Percentiles rank a stretch among this genome's conserved stretches.
Evolutionary conservation across 192 early-diverging fungal species (phyloP).

Genomic region (Linnemannia schmuckeri): DNA sequence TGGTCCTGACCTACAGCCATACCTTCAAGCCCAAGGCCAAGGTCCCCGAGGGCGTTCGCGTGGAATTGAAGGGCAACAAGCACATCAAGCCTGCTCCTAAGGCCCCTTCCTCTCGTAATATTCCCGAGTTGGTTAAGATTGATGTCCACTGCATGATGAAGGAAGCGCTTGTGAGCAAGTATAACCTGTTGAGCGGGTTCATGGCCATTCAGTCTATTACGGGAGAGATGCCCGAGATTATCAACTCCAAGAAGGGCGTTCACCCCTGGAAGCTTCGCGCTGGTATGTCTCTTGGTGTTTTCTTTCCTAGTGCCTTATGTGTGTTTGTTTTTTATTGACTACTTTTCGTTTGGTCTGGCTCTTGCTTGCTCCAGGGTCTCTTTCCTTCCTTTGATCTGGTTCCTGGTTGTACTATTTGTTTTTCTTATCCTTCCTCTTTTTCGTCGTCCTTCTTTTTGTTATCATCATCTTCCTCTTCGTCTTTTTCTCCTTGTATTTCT

Average conservation of each 20-base stretch:
- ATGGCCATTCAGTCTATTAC: conserved; percentile 94
- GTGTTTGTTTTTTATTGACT: not conserved
- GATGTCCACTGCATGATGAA: conserved; percentile 90
- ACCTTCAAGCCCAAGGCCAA: conserved; percentile 51
- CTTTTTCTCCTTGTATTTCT: too few relatives aligned
- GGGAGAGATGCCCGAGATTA: conserved; percentile 81
- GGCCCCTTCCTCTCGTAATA: conserved; percentile 65
- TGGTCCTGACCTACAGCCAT: conserved; percentile 69
- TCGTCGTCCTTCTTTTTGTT: too few relatives aligned
- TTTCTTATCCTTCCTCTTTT: too few relatives aligned
- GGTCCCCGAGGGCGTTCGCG: conserved; percentile 47
- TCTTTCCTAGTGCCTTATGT: not conserved
- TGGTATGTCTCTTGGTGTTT: conserved; percentile 39
- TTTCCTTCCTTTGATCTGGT: not conserved
- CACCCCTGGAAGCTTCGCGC: conserved; percentile 90
- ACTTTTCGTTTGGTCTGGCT: not conserved
- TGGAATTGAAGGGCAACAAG: conserved; percentile 60
- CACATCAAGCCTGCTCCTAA: conserved; percentile 69
- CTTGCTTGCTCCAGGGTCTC: not conserved
- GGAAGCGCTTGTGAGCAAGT: conserved; percentile 90
- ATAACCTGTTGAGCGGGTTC: conserved; percentile 87
- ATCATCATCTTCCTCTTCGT: too few relatives aligned
- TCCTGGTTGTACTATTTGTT: not conserved
- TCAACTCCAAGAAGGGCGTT: conserved; percentile 85
- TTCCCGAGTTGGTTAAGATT: conserved; percentile 82